Base-by-base conservation (phyloP, 176 grass and related monocot species). In the Zea luxurians region DNA sequence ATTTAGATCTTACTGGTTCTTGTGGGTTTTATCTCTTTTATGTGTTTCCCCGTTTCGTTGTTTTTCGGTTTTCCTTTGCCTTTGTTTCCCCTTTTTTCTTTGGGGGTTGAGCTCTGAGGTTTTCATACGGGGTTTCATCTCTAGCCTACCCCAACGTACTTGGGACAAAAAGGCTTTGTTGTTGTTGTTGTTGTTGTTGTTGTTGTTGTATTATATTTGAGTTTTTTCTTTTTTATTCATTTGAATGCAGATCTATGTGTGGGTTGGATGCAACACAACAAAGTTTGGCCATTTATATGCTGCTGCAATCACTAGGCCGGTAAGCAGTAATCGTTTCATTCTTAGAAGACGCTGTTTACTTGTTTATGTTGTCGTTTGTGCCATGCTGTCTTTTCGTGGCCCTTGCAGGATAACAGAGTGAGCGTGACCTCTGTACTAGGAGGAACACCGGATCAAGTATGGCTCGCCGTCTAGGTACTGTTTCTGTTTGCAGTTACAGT, bases 201-300 rank as follows among this genome's bases (percentile, higher is more conserved):
- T n/a, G n/a, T n/a, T n/a, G n/a, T n/a, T n/a, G n/a, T n/a, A n/a
- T n/a, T 9, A 16, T 61, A 2, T 75, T 38, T 77, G 13, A 64
- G 37, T 4, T 4, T 17, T 59, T 15, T 75, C 13, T 68, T 10
- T 36, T 11, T 11, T 83, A 15, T 78, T 2, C 34, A 5, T 71
- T 64, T 58, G 20, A 17, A 35, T 88, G 18, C 83, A 98, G 92
- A 92, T 98, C 11, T 98, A 90, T 87, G 85, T 68, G 64, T 98
- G 96, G 96, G 67, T 99, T 59, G 96, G 96, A 65, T 99, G 92
- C 71, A 99, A 92, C 61, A 75, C 92, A 58, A 71, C 86, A 18
- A 99, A 90, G 49, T 92, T 95, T 75, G 89, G 96, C 13, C 85
- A 95, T 85, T 73, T 99, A 70, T 95, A 99, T 76, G 96, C 96